Evolutionary conservation across 495 filamentous ascomycete species (phyloP), one percentile per base, ranked within the genome.

Genomic region (Trichoderma reesei): DNA sequence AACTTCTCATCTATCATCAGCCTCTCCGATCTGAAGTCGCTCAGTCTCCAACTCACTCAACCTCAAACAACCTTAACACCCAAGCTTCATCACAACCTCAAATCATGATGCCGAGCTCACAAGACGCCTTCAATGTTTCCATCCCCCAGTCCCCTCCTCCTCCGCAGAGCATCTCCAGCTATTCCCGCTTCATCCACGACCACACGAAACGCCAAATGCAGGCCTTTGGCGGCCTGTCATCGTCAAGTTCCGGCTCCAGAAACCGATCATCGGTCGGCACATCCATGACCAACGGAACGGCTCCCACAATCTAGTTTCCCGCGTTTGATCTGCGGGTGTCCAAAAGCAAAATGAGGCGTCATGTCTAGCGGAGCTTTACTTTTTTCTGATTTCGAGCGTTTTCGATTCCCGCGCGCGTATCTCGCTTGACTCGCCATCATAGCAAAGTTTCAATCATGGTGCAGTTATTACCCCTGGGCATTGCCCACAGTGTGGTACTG

Each of bases 121-220:
- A 70, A 65, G 66, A 65, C 34, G 60, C 68, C 13, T 75, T 70
- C 60, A 69, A 70, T 7, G 67, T 68, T 20, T 48, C 71, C 60
- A 72, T 76, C 68, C 67, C 75, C 36, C 10, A 69, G 11, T 72
- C 74, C 0, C 72, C 78, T 16, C 70, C 78, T 4, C 75, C 77
- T 3, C 79, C 79, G 6, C n/a, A 69, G 59, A 76, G 80, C 61
- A 67, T 80, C 18, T 68, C 76, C 14, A 73, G 72, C 10, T 82
- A 82, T 63, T 68, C 76, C 4, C 74, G 78, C 61, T 75, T 71
- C 54, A 82, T 82, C 78, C 78, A 78, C 62, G 74, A 76, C 51
- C 79, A 82, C 65, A 82, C 79, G 61, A 80, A 80, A 73, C 67
- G 75, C 38, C 79, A 82, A 69, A 80, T 82, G 78, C 76, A 82